Evolutionary conservation across 306 rosid species (phyloP).

Genomic region (Canavalia gladiata): DNA sequence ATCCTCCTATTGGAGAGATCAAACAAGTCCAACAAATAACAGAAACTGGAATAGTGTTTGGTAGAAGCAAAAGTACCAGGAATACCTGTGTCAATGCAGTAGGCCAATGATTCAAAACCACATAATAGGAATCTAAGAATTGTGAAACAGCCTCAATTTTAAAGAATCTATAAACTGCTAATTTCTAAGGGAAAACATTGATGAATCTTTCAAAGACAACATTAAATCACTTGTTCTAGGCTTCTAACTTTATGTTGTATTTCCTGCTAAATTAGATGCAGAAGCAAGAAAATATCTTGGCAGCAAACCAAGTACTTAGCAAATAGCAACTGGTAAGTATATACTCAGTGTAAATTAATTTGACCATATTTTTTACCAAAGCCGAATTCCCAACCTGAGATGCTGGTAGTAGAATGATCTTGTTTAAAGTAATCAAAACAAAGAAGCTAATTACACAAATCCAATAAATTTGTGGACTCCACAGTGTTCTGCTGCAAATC

Average conservation of each 20-base stretch:
- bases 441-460: conserved; percentile 43
- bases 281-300: conserved; percentile 14
- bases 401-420: conserved; percentile 30
- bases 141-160: conserved; percentile 18
- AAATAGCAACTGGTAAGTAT: neutral
- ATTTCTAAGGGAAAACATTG: conserved; percentile 1
- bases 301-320: conserved; percentile 17
- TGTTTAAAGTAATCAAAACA: conserved; percentile 41
- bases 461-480: conserved; percentile 40
- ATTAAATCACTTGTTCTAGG: conserved; percentile 32
- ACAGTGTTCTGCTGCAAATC: conserved; percentile 39
- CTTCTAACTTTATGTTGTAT: neutral
- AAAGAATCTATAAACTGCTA: conserved; percentile 10
- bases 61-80: conserved; percentile 9
- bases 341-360: conserved; percentile 14
- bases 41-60: conserved; percentile 19
- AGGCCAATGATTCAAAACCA: neutral
- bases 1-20: neutral
- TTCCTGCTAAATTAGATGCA: conserved; percentile 9
- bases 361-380: conserved; percentile 40
- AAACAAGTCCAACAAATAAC: conserved; percentile 17
- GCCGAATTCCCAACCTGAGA: conserved; percentile 44
- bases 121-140: conserved; percentile 18
- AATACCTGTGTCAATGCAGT: conserved; percentile 27
- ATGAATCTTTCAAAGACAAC: conserved; percentile 23